Percentiles rank a stretch among this genome's conserved stretches.
phyloP scores from a whole-genome alignment of 306 rosid genomes.

The Casuarina equisetifolia region DNA sequence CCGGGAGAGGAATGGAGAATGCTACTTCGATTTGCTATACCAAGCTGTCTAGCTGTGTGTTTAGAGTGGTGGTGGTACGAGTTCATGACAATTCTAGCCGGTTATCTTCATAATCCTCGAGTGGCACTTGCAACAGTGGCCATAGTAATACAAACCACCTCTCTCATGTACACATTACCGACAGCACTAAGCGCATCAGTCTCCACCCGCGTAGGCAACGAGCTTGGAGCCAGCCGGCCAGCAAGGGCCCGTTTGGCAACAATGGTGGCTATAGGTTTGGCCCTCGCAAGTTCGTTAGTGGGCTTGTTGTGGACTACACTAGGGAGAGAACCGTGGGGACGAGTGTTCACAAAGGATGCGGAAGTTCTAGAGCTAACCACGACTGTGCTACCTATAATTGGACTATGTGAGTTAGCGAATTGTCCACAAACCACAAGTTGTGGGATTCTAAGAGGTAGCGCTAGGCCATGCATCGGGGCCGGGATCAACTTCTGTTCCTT shows the following conservation, averaged over 20 bases:
- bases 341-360: conserved; percentile 52
- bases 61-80: conserved; percentile 98
- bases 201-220: conserved; percentile 63
- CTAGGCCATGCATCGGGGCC: conserved; percentile 68
- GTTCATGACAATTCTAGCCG: conserved; percentile 61
- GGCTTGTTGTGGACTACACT: conserved; percentile 55
- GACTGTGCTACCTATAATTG: conserved; percentile 62
- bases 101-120: conserved; percentile 55
- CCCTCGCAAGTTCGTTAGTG: conserved; percentile 42
- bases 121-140: conserved; percentile 55
- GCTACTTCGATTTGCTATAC: conserved; percentile 50
- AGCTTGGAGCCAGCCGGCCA: conserved; percentile 58
- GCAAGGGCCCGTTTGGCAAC: conserved; percentile 49
- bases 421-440: conserved; percentile 71
- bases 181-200: conserved; percentile 54
- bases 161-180: conserved; percentile 63
- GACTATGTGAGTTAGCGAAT: conserved; percentile 62
- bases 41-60: conserved; percentile 79
- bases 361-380: conserved; percentile 48
- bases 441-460: conserved; percentile 71
- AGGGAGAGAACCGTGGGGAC: conserved; percentile 61
- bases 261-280: conserved; percentile 46
- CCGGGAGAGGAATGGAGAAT: conserved; percentile 54
- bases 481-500: conserved; percentile 57
- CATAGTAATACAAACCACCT: conserved; percentile 63